phyloP scores from a whole-genome alignment of 768 basidiomycete genomes.

The Pholiota microspora region DNA sequence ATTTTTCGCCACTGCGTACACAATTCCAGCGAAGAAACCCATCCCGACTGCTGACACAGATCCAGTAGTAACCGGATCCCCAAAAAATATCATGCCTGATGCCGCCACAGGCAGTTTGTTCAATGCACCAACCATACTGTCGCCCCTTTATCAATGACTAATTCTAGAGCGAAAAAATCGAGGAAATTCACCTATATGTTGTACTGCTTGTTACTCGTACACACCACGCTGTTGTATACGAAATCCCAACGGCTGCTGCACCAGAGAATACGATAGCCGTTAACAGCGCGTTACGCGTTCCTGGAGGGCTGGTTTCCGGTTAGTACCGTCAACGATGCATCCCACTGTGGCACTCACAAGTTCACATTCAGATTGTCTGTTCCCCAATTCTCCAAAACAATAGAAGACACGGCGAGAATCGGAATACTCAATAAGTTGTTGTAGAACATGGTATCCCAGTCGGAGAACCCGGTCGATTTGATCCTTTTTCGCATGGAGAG shows the following conservation, averaged over 20 bases:
- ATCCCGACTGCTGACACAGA: slow-evolving; percentile 85
- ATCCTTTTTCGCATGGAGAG: slow-evolving; percentile 96
- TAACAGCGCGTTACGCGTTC: slow-evolving; percentile 75
- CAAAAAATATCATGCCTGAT: slow-evolving; percentile 98
- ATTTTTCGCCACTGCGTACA: slow-evolving; percentile 94
- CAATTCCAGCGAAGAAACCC: slow-evolving; percentile 88
- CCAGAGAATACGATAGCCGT: slow-evolving; percentile 94
- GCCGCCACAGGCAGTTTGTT: slow-evolving; percentile 98
- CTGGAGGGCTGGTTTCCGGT: slow-evolving; percentile 63
- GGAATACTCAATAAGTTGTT: slow-evolving; percentile 96
- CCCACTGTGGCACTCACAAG: slow-evolving; percentile 62
- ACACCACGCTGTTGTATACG: slow-evolving; percentile 99
- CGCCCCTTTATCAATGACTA: slow-evolving; percentile 1
- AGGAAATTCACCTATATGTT: slow-evolving; percentile 78
- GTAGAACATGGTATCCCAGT: slow-evolving; percentile 99
- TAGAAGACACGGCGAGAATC: slow-evolving; percentile 76
- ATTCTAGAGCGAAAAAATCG: not conserved
- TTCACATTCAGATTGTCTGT: slow-evolving; percentile 71
- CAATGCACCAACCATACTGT: slow-evolving; percentile 93
- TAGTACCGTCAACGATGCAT: slow-evolving; percentile 1
- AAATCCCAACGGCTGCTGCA: slow-evolving; percentile 96
- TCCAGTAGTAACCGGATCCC: slow-evolving; percentile 83
- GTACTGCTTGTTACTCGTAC: slow-evolving; percentile 94
- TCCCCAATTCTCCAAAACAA: slow-evolving; percentile 90
- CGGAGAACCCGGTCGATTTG: slow-evolving; percentile 91